Evolutionary conservation across 83 land plant genomes (phyloP).

Genomic region (Picea abies): DNA sequence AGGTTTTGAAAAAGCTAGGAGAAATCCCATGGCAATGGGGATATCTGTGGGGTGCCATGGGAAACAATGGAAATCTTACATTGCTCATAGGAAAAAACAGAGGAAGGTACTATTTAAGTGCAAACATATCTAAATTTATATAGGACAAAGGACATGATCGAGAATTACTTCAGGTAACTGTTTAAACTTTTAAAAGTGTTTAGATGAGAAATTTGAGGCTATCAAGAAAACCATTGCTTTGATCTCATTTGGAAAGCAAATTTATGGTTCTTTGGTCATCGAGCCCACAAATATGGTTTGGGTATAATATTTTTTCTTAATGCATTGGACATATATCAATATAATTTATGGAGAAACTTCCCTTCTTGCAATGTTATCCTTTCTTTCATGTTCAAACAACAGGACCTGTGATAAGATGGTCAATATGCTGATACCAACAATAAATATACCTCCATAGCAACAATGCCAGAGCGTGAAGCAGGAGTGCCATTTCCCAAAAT

Average conservation of each 20-base stretch:
- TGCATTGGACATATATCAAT: neutral
- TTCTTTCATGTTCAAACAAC: neutral
- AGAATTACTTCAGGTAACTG: neutral
- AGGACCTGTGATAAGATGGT: too few relatives aligned
- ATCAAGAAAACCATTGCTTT: neutral
- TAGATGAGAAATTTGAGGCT: too few relatives aligned
- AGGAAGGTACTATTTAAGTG: neutral
- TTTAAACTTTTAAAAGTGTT: too few relatives aligned
- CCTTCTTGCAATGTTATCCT: neutral
- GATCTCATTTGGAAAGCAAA: neutral
- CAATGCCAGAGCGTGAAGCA: too few relatives aligned
- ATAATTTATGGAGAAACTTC: neutral
- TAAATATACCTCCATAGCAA: too few relatives aligned
- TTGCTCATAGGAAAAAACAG: neutral
- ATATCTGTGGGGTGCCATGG: neutral
- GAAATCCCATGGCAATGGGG: neutral
- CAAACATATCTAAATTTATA: neutral
- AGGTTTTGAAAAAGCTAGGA: too few relatives aligned
- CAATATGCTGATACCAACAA: too few relatives aligned
- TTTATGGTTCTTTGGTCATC: neutral
- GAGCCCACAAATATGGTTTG: neutral
- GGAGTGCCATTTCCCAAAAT: too few relatives aligned
- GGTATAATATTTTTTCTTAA: neutral
- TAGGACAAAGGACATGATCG: neutral
- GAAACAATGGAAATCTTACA: neutral